Evolutionary conservation across 306 rosid species (phyloP).

Genomic region (Prunus davidiana): DNA sequence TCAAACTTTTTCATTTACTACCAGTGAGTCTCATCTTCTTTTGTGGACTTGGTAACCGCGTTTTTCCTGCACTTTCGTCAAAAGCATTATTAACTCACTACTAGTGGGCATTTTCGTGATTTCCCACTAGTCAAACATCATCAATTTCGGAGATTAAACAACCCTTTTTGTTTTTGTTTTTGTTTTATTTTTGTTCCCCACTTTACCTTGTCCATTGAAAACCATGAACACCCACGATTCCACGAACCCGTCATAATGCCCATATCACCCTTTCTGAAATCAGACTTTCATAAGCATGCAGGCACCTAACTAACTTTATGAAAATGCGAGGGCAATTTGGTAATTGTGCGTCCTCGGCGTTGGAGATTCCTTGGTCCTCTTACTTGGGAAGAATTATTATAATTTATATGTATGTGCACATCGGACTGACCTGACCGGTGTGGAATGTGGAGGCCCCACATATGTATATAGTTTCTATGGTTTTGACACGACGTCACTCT

Average conservation of each 20-base stretch:
- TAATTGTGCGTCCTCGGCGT: background rate
- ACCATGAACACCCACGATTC: background rate
- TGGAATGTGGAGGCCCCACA: background rate
- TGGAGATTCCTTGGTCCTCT: background rate
- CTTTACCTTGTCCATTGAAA: constrained; percentile 27
- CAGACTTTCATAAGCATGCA: background rate
- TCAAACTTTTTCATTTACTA: constrained; percentile 41
- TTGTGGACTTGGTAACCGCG: constrained; percentile 21
- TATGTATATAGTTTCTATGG: background rate
- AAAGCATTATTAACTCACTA: constrained; percentile 23
- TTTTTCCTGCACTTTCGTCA: constrained; percentile 32
- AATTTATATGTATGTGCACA: background rate
- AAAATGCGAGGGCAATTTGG: background rate
- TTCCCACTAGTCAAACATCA: constrained; percentile 43
- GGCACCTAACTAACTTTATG: background rate
- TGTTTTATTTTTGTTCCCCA: constrained; percentile 42
- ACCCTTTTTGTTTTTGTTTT: constrained; percentile 1
- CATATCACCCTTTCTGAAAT: background rate
- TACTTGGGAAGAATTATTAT: background rate
- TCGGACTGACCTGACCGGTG: background rate
- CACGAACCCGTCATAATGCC: background rate
- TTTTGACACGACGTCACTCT: background rate
- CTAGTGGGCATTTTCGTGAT: constrained; percentile 28
- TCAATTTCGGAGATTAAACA: constrained; percentile 47
- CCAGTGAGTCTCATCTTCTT: constrained; percentile 11